Base-by-base conservation (phyloP, 176 grass and related monocot genomes). In the Lolium rigidum region DNA sequence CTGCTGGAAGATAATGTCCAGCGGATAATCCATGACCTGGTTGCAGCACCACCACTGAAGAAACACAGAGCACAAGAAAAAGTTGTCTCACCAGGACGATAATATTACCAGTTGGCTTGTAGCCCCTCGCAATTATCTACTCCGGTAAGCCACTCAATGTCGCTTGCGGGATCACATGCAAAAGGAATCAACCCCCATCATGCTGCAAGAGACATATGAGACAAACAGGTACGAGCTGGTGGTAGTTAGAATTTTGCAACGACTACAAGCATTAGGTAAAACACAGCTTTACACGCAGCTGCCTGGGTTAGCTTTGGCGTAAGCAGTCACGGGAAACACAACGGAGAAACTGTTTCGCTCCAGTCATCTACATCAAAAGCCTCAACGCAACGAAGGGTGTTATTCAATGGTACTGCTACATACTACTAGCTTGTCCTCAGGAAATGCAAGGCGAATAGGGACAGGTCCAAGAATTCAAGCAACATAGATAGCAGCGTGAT, bases 101-200 rank as follows among this genome's bases (percentile, higher is more conserved):
- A 73, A 70, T n/a, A 70, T 37, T 85, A 77, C 63, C 60, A 12
- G 74, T 26, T 78, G 31, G 5, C 62, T 57, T 85, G 66, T 25
- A 76, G 74, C 20, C 31, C 61, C n/a, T 68, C 3, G 61, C 74
- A 86, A 79, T 59, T 70, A 86, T 59, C 63, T 64, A 71, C 35
- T 20, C 37, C 63, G 58, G 50, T 18, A 37, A 70, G 63, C 37
- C 5, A 79, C 50, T 55, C 48, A 6, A 76, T 77, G 61, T 14
- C 35, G 31, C 83, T 14, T 52, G 48, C 83, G 28, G 72, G 49
- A 41, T 79, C 84, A 79, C 84, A 69, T 79, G 84, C 84, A 86
- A 58, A 86, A 46, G 61, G 75, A 85, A 86, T 79, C 63, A 68
- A 47, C 0, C 51, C 73, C 73, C 18, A 41, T 76, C 7, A 38